Evolutionary conservation across 2,329 filamentous ascomycete genomes (phyloP), one percentile per base, ranked within the genome.

Genomic region (Keithomyces neogunnii): DNA sequence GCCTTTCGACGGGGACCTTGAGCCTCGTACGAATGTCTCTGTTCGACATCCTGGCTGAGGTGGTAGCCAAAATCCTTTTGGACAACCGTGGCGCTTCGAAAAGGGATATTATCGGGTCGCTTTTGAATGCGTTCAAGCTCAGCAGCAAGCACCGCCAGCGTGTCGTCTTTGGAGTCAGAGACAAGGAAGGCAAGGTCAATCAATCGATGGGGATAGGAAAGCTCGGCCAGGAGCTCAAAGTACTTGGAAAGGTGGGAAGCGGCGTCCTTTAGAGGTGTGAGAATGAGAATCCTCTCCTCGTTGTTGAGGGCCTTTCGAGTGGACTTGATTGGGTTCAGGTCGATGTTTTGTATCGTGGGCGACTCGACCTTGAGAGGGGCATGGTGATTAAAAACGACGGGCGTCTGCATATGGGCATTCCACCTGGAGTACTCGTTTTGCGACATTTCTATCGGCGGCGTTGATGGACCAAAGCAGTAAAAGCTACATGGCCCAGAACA

Each of bases 171-270:
- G 51, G 88, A 92, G 68, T 99, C 93, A 58, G 90, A 88, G 50
- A 99, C 89, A 30, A 99, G 81, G 72, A 99, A 99, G 29, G 83
- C 93, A 48, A 99, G 78, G 66, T 99, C 93, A 64, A 99, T 97
- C 51, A 99, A 79, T 57, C 93, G 80, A 70, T 99, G 93, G 10
- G 93, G 93, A 65, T 99, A 99, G 3, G 89, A 90, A 58, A 99
- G 78, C 67, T 93, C 83, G 55, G 86, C 84, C 60, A 99, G 75
- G 40, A 99, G 84, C 66, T 97, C 90, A 67, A 99, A 97, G 72
- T 97, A 92, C 69, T 92, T 90, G 54, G 82, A 80, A 51, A 99
- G 77, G 67, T 89, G 89, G 10, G 76, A 76, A 8, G 89, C 82
- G 52, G 93, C 92, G 69, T 99, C 90, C 69, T 93, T 89, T 49